Evolutionary conservation across 768 basidiomycete genomes (phyloP), one percentile per base, ranked within the genome.

Genomic region (Lanmaoa pseudosensibilis): DNA sequence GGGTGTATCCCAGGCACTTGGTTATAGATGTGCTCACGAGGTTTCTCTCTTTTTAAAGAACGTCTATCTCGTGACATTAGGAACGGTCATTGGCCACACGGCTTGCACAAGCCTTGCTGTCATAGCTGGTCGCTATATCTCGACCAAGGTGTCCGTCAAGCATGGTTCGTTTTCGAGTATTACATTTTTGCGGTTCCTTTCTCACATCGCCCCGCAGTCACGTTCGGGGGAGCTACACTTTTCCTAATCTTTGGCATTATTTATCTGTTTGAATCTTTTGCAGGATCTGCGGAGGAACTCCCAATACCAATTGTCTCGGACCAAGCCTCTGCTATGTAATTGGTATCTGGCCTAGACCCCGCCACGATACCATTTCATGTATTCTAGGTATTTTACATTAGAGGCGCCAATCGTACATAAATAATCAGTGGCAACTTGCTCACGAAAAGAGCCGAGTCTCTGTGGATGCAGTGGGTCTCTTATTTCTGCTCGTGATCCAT

Each of bases 121-220:
- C 46, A 77, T 97, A n/a, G 95, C 92, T 0, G 97, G 97, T 3
- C 83, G 92, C 18, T 97, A 89, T 68, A 76, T 98, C 32, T 94
- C 94, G 0, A 95, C 90, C 3, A 94, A 93, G 75, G 92, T 99
- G 59, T 94, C 92, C 18, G 91, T 97, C 46, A 98, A 96, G 23
- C 65, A 94, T 69, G 90, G 94, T 95, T 54, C 57, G 89, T 75
- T 67, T 38, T 59, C 51, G 34, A 21, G 8, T 44, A 44, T 19
- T 38, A 9, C n/a, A 54, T 50, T 55, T 1, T 11, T 5, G 12
- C 15, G 8, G 6, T 38, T 38, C 13, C 33, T 25, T 40, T 46
- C 36, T 56, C 51, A 59, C 34, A 12, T 13, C 3, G 7, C 27
- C 18, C 5, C 25, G n/a, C 54, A 94, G 92, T 95, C 18, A 94